Conservation (phyloP, 805 yeast genomes). For the Ogataea nonfermentans region DNA sequence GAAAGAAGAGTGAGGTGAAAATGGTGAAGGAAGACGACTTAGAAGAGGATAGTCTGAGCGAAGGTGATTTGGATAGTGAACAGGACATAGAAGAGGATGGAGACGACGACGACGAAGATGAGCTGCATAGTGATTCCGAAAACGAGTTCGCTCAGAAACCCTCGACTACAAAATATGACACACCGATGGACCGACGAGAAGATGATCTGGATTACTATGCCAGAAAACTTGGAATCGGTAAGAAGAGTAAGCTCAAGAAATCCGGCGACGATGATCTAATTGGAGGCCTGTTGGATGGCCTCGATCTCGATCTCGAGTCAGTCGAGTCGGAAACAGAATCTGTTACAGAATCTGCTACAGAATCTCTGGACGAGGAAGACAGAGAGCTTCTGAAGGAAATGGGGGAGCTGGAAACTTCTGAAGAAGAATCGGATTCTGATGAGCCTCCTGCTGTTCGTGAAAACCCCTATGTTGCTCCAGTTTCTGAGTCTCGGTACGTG, state of each 20-base stretch:
- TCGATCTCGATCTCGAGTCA: constrained; percentile 47
- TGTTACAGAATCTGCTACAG: constrained; percentile 23
- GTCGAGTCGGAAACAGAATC: constrained; percentile 20
- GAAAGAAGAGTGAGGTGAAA: constrained; percentile 27
- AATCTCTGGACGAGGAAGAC: constrained; percentile 31
- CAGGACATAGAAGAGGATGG: constrained; percentile 1
- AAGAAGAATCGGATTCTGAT: constrained; percentile 23
- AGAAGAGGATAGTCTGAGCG: constrained; percentile 24
- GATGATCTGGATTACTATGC: constrained; percentile 82
- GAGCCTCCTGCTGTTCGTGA: constrained; percentile 45
- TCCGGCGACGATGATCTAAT: constrained; percentile 68
- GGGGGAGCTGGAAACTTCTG: constrained; percentile 31
- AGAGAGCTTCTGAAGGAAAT: constrained; percentile 32
- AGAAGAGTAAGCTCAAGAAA: constrained; percentile 50
- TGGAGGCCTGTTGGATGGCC: constrained; percentile 80
- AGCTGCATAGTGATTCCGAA: no score
- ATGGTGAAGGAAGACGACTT: constrained; percentile 30
- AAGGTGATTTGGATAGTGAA: constrained; percentile 5
- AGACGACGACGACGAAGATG: no score
- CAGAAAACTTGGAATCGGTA: constrained; percentile 67
- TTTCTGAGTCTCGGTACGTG: constrained; percentile 52
- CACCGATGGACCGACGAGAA: constrained; percentile 58
- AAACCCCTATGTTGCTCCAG: constrained; percentile 75
- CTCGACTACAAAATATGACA: constrained; percentile 54
- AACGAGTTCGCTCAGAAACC: constrained; percentile 27